Base-by-base conservation (phyloP, 805 yeast species). In the Candida nonsorbophila region DNA sequence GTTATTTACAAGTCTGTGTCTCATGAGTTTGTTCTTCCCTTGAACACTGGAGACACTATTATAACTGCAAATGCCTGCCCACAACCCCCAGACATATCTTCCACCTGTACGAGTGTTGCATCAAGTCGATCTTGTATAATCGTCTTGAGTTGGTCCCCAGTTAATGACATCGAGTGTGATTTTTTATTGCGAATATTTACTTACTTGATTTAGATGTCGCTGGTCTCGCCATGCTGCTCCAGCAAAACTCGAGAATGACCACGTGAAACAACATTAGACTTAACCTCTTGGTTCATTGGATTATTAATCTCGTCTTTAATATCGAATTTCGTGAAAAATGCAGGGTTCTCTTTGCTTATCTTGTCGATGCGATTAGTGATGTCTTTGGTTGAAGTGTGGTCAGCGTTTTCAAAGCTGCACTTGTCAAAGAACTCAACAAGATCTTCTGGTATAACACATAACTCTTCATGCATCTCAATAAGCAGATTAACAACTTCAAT, bases 31-130 rank as follows among this genome's bases (percentile, higher is more conserved):
- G 58, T 85, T 86, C 59, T 86, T 85, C 92, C 92, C 36, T 67
- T 55, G 54, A 94, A 92, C 14, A 65, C 49, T 25, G 75, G 69
- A 5, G 79, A 57, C 7, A 92, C 95, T 16, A 94, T 88, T 5
- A 84, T 72, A 19, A 87, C 95, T 21, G 94, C 95, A 56, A 88
- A 90, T 3, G 97, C 95, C 55, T 90, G 96, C 4, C 99, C 99
- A 58, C 99, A 92, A 1, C 99, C 99, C 10, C 94, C 94, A 24
- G 79, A 77, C 66, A 77, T 72, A 41, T 84, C 94, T 36, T 73
- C 79, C 5, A 84, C 87, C 44, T 79, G 81, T 7, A 79, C 85
- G 36, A 79, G 73, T 0, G 32, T 24, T 7, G 92, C 86, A 14
- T 62, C 59, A n/a, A 84, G 68, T 23, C 81, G 54, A 11, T 69